Conservation (phyloP, 192 early-diverging fungal species). For the Allomyces arbusculus region DNA sequence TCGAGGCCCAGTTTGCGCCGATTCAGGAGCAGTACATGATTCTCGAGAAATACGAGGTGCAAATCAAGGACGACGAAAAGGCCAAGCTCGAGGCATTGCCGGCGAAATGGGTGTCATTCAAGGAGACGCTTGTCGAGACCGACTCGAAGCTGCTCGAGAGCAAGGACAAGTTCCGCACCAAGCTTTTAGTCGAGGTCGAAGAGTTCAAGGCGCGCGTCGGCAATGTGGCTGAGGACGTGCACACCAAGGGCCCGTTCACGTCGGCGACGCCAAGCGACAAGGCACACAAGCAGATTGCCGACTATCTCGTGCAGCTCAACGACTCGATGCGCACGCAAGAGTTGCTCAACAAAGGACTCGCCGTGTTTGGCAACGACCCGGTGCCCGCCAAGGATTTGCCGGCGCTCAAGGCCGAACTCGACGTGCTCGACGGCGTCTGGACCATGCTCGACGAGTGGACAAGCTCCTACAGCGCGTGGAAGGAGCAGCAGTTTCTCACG, state of each 20-base stretch:
- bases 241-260: conserved; percentile 32
- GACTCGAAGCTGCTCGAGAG: conserved; percentile 70
- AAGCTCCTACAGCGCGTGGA: conserved; percentile 21
- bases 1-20: conserved; percentile 79
- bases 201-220: conserved; percentile 50
- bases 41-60: conserved; percentile 66
- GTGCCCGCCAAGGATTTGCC: conserved; percentile 42
- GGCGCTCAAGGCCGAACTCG: conserved; percentile 23
- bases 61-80: conserved; percentile 59
- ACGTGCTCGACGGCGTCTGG: conserved; percentile 24
- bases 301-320: conserved; percentile 21
- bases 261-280: conserved; percentile 35
- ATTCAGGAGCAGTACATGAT: conserved; percentile 88
- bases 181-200: conserved; percentile 84
- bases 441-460: conserved; percentile 22
- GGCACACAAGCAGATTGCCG: conserved; percentile 19
- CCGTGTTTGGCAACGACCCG: conserved; percentile 22
- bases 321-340: conserved; percentile 16
- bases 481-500: conserved; percentile 24
- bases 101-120: conserved; percentile 61
- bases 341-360: conserved; percentile 21
- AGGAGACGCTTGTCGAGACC: conserved; percentile 83
- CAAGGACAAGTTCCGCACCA: conserved; percentile 58
- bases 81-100: conserved; percentile 58
- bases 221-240: conserved; percentile 24